phyloP scores from a whole-genome alignment of 169 alveolate genomes.

The Cryptosporidium ubiquitum region DNA sequence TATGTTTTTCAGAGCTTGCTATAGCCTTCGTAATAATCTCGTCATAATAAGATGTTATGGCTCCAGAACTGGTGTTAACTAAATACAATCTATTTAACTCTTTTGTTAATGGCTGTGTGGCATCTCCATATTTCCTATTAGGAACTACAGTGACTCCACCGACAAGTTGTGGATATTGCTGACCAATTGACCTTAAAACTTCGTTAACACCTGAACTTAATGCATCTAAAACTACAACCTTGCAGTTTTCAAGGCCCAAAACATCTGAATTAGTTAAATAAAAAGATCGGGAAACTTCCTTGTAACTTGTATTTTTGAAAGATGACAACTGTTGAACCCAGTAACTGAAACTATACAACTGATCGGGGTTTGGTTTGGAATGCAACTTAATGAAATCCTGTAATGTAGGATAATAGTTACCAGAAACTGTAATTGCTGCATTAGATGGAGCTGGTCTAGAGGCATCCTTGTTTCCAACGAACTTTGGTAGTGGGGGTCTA shows the following conservation, averaged over 20 bases:
- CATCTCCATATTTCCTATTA: slow-evolving; percentile 15
- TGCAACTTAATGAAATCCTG: neutral
- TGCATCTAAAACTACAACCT: slow-evolving; percentile 5
- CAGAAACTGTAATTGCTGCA: neutral
- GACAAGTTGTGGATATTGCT: neutral
- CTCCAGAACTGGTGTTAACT: neutral
- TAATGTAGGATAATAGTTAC: neutral
- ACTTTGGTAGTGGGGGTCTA: slow-evolving; percentile 65
- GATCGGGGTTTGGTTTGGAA: neutral
- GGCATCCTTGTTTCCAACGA: slow-evolving; percentile 15
- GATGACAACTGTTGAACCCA: neutral
- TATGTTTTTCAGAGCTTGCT: neutral
- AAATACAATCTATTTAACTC: slow-evolving; percentile 17
- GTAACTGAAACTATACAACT: neutral
- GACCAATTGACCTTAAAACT: neutral
- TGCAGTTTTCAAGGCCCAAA: neutral
- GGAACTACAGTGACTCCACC: slow-evolving; percentile 2
- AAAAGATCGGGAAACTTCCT: neutral
- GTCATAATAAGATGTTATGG: neutral
- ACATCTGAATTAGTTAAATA: neutral
- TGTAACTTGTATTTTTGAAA: neutral
- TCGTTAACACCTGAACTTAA: neutral
- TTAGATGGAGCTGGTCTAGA: slow-evolving; percentile 52
- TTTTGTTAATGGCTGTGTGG: neutral
- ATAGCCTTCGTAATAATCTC: slow-evolving; percentile 9